These are phyloP conservation scores for Arabidopsis suecica DNA, from an alignment of 345 rosid genomes.

Conservation along the genomic window DNA sequence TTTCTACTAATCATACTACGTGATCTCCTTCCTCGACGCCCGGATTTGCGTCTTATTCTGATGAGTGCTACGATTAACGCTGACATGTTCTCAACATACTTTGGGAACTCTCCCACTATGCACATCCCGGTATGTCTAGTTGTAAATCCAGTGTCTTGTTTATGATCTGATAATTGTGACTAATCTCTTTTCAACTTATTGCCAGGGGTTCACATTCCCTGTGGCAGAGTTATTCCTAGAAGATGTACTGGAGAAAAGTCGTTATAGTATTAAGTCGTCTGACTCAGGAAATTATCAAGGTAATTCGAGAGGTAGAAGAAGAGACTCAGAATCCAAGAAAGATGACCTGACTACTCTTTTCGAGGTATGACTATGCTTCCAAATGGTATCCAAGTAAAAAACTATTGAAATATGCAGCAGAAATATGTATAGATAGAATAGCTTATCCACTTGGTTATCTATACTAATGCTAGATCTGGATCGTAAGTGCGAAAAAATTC, in stretches of 20 bases:
- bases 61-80: constrained; percentile 99
- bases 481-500: too few species aligned
- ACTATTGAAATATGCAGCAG: too few species aligned
- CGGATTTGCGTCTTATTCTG: constrained; percentile 79
- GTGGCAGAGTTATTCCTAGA: constrained; percentile 85
- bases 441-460: too few species aligned
- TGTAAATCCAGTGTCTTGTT: constrained; percentile 19
- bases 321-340: constrained; percentile 74
- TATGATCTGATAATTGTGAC: constrained; percentile 10
- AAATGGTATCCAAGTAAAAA: not conserved
- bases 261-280: constrained; percentile 63
- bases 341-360: constrained; percentile 69
- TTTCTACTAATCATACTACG: constrained; percentile 83
- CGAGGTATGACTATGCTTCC: constrained; percentile 61
- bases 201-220: constrained; percentile 90
- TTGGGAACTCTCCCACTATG: constrained; percentile 73
- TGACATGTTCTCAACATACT: constrained; percentile 85
- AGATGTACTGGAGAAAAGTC: constrained; percentile 84
- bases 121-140: constrained; percentile 76
- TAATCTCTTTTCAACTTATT: constrained; percentile 27
- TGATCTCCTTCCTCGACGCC: constrained; percentile 92
- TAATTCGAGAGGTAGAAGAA: constrained; percentile 72
- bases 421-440: too few species aligned
- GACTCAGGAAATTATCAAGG: constrained; percentile 72
- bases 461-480: too few species aligned